Base-by-base conservation (phyloP, 164 flowering plant genomes). In the Protea cynaroides region DNA sequence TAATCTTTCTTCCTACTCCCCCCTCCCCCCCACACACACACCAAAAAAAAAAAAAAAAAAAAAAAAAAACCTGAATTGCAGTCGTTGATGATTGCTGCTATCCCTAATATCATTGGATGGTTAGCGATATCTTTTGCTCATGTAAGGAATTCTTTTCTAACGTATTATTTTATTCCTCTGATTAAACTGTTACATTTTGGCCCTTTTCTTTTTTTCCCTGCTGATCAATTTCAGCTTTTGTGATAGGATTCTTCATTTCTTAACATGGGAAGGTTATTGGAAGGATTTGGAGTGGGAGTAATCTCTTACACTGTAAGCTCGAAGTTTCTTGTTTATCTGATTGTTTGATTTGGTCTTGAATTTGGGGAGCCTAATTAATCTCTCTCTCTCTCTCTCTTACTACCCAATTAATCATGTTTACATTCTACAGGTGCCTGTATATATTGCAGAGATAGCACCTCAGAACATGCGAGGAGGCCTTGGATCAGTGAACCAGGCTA, bases 401-500 rank as follows among this genome's bases (percentile, higher is more conserved):
- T 29, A 5, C 34, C 5, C 2, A 29, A 29, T 29, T 29, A 29
- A 29, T 29, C 34, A 29, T 29, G 72, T 34, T 9, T 56, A 24
- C 62, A 37, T 63, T 49, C 52, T 49, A 24, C 58, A 89, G 96
- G 96, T 90, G 49, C 94, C 96, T 59, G 92, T 90, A 10, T 90
- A 90, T 75, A 90, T 90, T 72, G 96, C 96, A 58, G 96, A 90
- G 74, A 87, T 90, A 75, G 72, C 96, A 18, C 96, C 96, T 69
- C 90, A 86, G 64, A 86, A 84, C 63, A 49, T 84, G 80, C 82
- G 96, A 74, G 96, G 96, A 11, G 67, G 61, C 49, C 74, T 87
- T 63, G 92, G 89, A 55, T 74, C 92, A 0, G 83, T 85, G n/a
- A 87, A 87, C 54, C 92, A 87, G 89, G 92, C 83, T 18, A 14